Base-by-base conservation (phyloP, 2,329 filamentous ascomycete genomes). In the Dactylellina drechsleri region DNA sequence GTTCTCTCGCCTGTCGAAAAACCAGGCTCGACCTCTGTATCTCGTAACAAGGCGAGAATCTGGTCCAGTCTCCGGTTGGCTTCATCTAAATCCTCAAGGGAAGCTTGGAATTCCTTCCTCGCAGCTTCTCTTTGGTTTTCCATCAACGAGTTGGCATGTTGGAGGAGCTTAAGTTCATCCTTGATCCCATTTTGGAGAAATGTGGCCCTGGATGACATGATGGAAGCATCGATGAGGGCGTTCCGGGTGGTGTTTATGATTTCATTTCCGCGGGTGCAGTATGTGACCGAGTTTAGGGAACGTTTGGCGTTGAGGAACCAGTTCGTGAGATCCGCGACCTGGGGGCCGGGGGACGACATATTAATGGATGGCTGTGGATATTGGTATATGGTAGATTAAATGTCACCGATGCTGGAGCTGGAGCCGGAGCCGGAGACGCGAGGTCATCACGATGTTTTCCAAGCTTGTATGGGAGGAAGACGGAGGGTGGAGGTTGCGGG, bases 11-110 rank as follows among this genome's bases (percentile, higher is more conserved):
- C 81, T 0, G 85, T 84, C 62, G 85, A 85, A 76, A 90, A 86
- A 0, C 84, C 84, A 7, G 84, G 79, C 76, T 89, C 86, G 26
- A 90, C 87, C 49, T 85, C 83, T 0, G 87, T 90, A 28, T 86
- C 84, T 54, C 84, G 84, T 54, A 91, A 82, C 2, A 84, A 80
- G 41, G 84, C 82, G 56, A 90, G 81, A 0, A 87, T 89, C 50
- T 83, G 82, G 77, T 85, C 84, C 41, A 91, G 83, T 40, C 85
- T 57, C 43, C 66, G 52, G 60, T 66, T 60, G 58, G 77, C 58
- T 18, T 64, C 66, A 26, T 68, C 52, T 54, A 78, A 41, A 47
- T 75, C 26, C 61, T 49, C 62, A 20, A 76, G 20, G 54, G 62
- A 66, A 54, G 68, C 45, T 36, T 75, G 31, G 40, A 79, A 79